Evolutionary conservation across 495 filamentous ascomycete species (phyloP).

Genomic region (Trichoderma virens): DNA sequence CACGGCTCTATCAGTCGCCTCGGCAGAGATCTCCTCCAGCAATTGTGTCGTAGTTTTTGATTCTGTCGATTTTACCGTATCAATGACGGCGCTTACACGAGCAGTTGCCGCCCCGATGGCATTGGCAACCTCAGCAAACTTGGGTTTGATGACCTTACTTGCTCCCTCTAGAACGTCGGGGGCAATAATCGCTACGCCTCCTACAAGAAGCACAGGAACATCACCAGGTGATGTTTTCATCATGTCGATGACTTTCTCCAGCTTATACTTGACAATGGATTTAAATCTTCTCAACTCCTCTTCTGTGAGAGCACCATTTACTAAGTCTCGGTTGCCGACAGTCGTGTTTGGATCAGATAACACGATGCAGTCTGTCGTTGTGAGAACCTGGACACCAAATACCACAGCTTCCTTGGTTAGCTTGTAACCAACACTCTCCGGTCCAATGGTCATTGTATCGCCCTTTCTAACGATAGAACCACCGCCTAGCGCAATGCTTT

Average conservation of each 20-base stretch:
- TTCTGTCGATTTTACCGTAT: slow-evolving; percentile 28
- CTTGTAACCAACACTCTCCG: slow-evolving; percentile 48
- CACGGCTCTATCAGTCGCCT: slow-evolving; percentile 26
- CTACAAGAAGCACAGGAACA: slow-evolving; percentile 25
- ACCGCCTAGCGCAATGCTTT: slow-evolving; percentile 47
- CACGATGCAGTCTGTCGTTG: slow-evolving; percentile 44
- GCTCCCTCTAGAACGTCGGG: slow-evolving; percentile 24
- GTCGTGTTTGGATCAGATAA: slow-evolving; percentile 20
- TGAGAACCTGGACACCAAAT: slow-evolving; percentile 41
- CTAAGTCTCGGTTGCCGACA: slow-evolving; percentile 20
- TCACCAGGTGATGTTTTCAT: slow-evolving; percentile 42
- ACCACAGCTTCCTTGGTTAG: slow-evolving; percentile 39
- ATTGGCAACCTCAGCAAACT: slow-evolving; percentile 40
- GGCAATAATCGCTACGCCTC: slow-evolving; percentile 32
- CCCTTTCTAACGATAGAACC: slow-evolving; percentile 38
- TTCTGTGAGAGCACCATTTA: slow-evolving; percentile 15
- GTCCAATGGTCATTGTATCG: slow-evolving; percentile 43
- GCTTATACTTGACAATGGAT: slow-evolving; percentile 22
- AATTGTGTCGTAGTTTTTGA: slow-evolving; percentile 19
- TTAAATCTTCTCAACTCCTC: slow-evolving; percentile 17
- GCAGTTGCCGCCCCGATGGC: slow-evolving; percentile 50
- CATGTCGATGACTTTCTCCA: slow-evolving; percentile 39
- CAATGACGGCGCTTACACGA: slow-evolving; percentile 40
- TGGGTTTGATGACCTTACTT: slow-evolving; percentile 27
- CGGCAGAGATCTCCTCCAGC: slow-evolving; percentile 21